Evolutionary conservation across 768 basidiomycete genomes (phyloP), one percentile per base, ranked within the genome.

Genomic region (Pleurotus djamor): DNA sequence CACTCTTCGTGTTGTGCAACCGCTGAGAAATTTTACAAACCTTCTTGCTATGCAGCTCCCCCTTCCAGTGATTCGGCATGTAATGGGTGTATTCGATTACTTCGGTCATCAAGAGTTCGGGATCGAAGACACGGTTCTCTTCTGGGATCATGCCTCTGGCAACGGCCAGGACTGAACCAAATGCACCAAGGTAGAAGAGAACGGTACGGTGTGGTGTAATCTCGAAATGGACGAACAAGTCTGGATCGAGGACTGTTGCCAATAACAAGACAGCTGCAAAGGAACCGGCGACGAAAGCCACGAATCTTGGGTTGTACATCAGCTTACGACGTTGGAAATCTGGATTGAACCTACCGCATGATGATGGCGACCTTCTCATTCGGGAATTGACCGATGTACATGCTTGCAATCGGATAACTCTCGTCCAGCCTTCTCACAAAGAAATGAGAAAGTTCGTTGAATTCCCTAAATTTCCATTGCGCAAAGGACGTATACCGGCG

Each of bases 401-500:
- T 90, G 70, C 89, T 94, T 9, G 97, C 92, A 8, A 87, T 76
- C 0, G 93, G 94, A 65, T 96, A 94, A 58, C 92, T 94, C 67
- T 92, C 87, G 63, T 94, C 88, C 49, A 98, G 77, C 54, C 97
- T 81, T 49, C 93, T 81, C 37, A 85, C 80, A 71, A 98, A 99
- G 37, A 96, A 77, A 73, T 99, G 97, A 0, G 94, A 91, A 7
- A 99, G 78, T 68, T 99, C 97, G 69, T 99, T 99, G 79, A 98
- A 99, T 70, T 99, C 97, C 58, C 97, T 83, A 69, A 98, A 98
- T 69, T 98, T 98, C 97, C 97, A 99, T 61, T 93, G 88, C 4
- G 96, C 96, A 61, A 91, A 96, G 0, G 88, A 90, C 0, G 97
- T 99, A 68, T 98, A 99, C 58, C 91, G 84, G 35, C 97, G 87